Conservation (phyloP, 176 grass and related monocot species). For the Phyllostachys edulis region DNA sequence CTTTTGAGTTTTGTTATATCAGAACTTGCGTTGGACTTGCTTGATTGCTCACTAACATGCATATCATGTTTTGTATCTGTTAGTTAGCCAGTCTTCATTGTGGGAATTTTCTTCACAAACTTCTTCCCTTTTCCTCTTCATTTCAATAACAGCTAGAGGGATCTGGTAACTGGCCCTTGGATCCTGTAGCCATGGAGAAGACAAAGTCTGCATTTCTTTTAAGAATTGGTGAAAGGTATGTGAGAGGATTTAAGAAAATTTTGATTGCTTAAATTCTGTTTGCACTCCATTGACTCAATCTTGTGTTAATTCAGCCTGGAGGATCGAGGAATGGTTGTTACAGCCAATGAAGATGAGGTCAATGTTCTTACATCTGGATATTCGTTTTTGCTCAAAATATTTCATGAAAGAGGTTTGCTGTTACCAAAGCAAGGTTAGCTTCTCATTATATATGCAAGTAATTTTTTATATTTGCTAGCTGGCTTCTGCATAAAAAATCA, state of each 20-base stretch:
- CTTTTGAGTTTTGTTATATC: neutral
- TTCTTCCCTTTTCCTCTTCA: constrained; percentile 1
- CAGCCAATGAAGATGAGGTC: constrained; percentile 83
- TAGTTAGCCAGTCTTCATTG: constrained; percentile 6
- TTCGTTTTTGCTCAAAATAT: constrained; percentile 87
- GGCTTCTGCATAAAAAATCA: neutral
- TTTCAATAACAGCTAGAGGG: constrained; percentile 74
- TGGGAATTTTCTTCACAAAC: constrained; percentile 15
- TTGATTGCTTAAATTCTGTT: constrained; percentile 14
- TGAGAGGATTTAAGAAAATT: constrained; percentile 18
- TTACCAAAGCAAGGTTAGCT: constrained; percentile 66
- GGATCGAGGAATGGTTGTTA: constrained; percentile 64
- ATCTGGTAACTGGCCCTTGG: constrained; percentile 95
- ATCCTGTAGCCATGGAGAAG: constrained; percentile 81
- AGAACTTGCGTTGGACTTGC: neutral
- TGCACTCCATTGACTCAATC: constrained; percentile 22
- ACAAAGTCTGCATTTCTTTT: constrained; percentile 90
- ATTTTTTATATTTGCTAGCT: neutral
- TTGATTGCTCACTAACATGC: neutral
- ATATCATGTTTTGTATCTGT: constrained; percentile 18
- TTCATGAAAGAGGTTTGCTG: constrained; percentile 73
- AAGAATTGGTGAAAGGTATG: constrained; percentile 96
- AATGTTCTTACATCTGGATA: constrained; percentile 85
- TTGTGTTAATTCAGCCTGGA: constrained; percentile 60
- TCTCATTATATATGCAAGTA: constrained; percentile 17